Evolutionary conservation across 345 rosid genomes (phyloP).

Genomic region (Gossypium longicalyx): DNA sequence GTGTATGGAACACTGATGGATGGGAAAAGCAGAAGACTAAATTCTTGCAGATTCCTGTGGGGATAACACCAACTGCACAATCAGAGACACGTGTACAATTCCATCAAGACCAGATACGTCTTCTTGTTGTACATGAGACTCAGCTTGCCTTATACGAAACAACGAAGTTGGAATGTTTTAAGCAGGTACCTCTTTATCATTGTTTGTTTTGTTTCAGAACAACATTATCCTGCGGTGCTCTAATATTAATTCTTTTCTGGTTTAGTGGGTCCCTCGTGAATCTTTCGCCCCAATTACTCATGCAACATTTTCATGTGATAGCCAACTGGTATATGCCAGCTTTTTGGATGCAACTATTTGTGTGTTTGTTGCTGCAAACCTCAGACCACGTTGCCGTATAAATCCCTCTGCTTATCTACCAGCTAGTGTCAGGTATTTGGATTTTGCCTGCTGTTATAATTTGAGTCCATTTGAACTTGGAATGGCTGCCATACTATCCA

Average conservation of each 20-base stretch:
- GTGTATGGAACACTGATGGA: constrained; percentile 83
- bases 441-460: neutral
- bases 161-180: constrained; percentile 74
- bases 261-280: constrained; percentile 74
- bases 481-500: too few relatives aligned
- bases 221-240: neutral
- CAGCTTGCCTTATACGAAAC: constrained; percentile 91
- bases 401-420: constrained; percentile 74
- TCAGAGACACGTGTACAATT: constrained; percentile 95
- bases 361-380: constrained; percentile 70
- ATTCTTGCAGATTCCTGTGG: constrained; percentile 64
- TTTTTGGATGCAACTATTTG: constrained; percentile 80
- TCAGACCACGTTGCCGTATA: constrained; percentile 73
- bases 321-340: constrained; percentile 84
- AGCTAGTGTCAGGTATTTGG: constrained; percentile 63
- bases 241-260: neutral
- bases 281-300: constrained; percentile 74
- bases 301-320: constrained; percentile 92
- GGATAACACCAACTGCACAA: constrained; percentile 48
- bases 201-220: neutral
- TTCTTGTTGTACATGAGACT: constrained; percentile 88
- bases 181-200: constrained; percentile 49
- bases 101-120: constrained; percentile 86
- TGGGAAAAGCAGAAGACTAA: constrained; percentile 85
- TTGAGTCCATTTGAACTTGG: neutral